These are phyloP conservation scores for Microglena sp. DNA, from an alignment of 139 green algal species.

Conservation along the genomic window DNA sequence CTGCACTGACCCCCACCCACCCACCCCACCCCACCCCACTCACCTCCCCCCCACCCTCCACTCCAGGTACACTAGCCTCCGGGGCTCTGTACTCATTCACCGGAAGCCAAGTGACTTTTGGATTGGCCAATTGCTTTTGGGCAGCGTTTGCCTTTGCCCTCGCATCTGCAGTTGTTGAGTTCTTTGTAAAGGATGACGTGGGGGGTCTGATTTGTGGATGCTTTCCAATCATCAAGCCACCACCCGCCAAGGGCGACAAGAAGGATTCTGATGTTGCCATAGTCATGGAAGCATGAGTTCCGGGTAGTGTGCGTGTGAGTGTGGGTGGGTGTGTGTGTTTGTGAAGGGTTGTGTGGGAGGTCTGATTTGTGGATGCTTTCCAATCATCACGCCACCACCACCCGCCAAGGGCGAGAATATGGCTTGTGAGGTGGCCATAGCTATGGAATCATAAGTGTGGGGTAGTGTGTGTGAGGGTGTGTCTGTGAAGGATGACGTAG, in stretches of 20 bases:
- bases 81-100: conserved; percentile 75
- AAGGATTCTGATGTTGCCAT: too few relatives aligned
- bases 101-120: conserved; percentile 33
- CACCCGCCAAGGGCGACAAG: background rate
- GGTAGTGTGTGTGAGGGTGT: too few relatives aligned
- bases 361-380: conserved; percentile 27
- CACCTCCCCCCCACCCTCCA: too few relatives aligned
- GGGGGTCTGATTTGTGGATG: conserved; percentile 35
- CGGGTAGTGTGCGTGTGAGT: too few relatives aligned
- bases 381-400: conserved; percentile 18
- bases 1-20: too few relatives aligned
- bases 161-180: conserved; percentile 8
- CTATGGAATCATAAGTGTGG: too few relatives aligned
- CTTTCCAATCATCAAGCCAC: conserved; percentile 18
- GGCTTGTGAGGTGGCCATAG: too few relatives aligned
- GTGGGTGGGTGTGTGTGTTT: too few relatives aligned
- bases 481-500: conserved; percentile 40
- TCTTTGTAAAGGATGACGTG: conserved; percentile 40
- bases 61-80: too few relatives aligned
- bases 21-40: too few relatives aligned
- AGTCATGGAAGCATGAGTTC: too few relatives aligned
- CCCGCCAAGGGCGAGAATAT: background rate
- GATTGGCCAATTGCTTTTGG: conserved; percentile 73
- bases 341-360: conserved; percentile 44
- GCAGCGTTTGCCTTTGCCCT: conserved; percentile 41